phyloP scores from a whole-genome alignment of 2,329 filamentous ascomycete genomes.

The Fonsecaea nubica region DNA sequence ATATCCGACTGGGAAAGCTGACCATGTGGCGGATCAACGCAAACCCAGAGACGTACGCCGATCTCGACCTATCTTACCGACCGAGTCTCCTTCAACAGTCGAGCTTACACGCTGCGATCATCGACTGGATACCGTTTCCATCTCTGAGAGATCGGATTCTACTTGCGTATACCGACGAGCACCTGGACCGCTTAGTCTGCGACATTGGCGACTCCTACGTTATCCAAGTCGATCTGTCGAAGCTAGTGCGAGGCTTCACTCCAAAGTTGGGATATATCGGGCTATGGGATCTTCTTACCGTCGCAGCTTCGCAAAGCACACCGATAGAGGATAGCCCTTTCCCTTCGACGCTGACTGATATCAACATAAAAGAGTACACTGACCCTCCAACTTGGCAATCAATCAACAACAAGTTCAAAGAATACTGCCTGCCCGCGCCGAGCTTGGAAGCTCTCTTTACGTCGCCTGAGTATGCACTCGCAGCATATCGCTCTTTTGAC shows the following conservation, averaged over 20 bases:
- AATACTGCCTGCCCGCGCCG: slow-evolving; percentile 9
- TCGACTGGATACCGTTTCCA: slow-evolving; percentile 21
- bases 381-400: not conserved
- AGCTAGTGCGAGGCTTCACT: slow-evolving; percentile 2
- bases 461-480: slow-evolving; percentile 2
- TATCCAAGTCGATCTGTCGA: slow-evolving; percentile 21
- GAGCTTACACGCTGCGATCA: slow-evolving; percentile 8
- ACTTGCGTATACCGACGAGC: slow-evolving; percentile 8
- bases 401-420: not conserved
- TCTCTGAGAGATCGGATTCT: slow-evolving; percentile 20
- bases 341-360: not conserved
- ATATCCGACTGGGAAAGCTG: not conserved
- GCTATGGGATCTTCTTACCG: slow-evolving; percentile 16
- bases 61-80: slow-evolving; percentile 1
- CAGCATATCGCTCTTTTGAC: slow-evolving; percentile 8
- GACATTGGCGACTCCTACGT: slow-evolving; percentile 11
- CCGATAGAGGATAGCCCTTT: not conserved
- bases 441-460: slow-evolving; percentile 16
- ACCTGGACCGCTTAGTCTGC: slow-evolving; percentile 14
- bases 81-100: slow-evolving; percentile 16
- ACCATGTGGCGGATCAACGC: slow-evolving; percentile 3
- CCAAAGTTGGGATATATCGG: slow-evolving; percentile 9
- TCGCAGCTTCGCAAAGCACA: not conserved
- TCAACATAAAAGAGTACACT: not conserved
- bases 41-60: not conserved